Evolutionary conservation across 1,284 basidiomycete genomes (phyloP).

Genomic region (Sanguinoderma infundibulare): DNA sequence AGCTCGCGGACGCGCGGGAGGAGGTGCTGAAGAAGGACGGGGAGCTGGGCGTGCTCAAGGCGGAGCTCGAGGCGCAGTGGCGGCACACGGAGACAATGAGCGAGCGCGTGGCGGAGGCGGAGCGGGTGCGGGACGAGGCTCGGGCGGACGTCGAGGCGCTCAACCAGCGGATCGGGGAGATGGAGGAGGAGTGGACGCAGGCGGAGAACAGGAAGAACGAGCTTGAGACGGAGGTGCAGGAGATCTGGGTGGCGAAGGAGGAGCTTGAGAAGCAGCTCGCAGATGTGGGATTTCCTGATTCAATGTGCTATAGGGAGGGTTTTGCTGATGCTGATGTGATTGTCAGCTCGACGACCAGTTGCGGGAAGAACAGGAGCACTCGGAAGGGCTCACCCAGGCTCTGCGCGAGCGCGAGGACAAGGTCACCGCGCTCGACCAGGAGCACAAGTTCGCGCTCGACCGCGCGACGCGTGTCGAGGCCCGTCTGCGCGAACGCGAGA

Average conservation of each 20-base stretch:
- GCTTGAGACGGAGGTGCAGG: slow-evolving; percentile 57
- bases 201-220: slow-evolving; percentile 56
- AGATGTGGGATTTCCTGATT: slow-evolving; percentile 44
- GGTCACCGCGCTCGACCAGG: slow-evolving; percentile 57
- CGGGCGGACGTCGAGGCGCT: slow-evolving; percentile 46
- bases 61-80: slow-evolving; percentile 67
- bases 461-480: slow-evolving; percentile 59
- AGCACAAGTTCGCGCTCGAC: slow-evolving; percentile 57
- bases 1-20: slow-evolving; percentile 35
- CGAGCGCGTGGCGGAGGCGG: slow-evolving; percentile 34
- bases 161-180: slow-evolving; percentile 38
- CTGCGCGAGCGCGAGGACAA: slow-evolving; percentile 62
- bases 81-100: slow-evolving; percentile 51
- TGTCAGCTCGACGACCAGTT: slow-evolving; percentile 56
- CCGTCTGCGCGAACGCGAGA: slow-evolving; percentile 54
- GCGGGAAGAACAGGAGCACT: slow-evolving; percentile 49
- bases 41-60: slow-evolving; percentile 52
- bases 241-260: slow-evolving; percentile 51
- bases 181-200: slow-evolving; percentile 62
- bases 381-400: slow-evolving; percentile 49
- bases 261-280: slow-evolving; percentile 57
- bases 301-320: neutral
- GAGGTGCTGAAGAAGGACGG: slow-evolving; percentile 46
- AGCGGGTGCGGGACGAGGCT: slow-evolving; percentile 39
- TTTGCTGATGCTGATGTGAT: slow-evolving; percentile 10